These are phyloP conservation scores for Pseudogymnoascus sp. DNA, from an alignment of 2,329 filamentous ascomycete species.

Conservation along the genomic window DNA sequence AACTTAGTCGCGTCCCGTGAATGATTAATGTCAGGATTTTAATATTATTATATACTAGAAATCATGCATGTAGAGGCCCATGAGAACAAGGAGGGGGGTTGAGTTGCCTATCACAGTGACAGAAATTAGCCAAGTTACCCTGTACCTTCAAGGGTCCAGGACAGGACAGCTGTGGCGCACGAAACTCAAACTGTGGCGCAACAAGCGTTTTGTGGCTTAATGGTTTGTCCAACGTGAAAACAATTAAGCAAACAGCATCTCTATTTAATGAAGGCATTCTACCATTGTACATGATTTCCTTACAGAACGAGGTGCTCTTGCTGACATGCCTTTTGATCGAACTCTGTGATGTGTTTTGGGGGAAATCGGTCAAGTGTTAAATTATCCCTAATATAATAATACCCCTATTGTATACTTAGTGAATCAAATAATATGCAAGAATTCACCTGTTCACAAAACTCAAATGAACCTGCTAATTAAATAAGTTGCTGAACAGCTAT, in stretches of 20 bases:
- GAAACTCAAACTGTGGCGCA: background rate
- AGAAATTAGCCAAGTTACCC: slow-evolving; percentile 2
- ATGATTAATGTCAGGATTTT: background rate
- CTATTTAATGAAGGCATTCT: background rate
- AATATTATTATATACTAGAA: background rate
- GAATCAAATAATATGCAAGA: background rate
- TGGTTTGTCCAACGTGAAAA: background rate
- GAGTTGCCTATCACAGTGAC: slow-evolving; percentile 3
- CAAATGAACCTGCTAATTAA: background rate
- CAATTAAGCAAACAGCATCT: background rate
- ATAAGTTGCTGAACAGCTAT: background rate
- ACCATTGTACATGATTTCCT: background rate
- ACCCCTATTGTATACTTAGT: too few species aligned
- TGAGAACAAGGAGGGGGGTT: background rate
- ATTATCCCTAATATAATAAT: too few species aligned
- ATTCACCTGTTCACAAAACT: background rate
- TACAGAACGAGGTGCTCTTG: background rate
- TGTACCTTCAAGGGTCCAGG: background rate
- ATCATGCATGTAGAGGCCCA: background rate
- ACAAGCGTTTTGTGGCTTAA: background rate
- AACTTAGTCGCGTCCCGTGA: background rate
- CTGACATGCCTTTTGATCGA: background rate
- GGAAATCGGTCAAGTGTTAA: background rate
- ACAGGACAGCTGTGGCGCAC: background rate
- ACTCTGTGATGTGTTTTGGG: background rate